Base-by-base conservation (phyloP, 2,329 filamentous ascomycete genomes). In the Exophiala spinifera region DNA sequence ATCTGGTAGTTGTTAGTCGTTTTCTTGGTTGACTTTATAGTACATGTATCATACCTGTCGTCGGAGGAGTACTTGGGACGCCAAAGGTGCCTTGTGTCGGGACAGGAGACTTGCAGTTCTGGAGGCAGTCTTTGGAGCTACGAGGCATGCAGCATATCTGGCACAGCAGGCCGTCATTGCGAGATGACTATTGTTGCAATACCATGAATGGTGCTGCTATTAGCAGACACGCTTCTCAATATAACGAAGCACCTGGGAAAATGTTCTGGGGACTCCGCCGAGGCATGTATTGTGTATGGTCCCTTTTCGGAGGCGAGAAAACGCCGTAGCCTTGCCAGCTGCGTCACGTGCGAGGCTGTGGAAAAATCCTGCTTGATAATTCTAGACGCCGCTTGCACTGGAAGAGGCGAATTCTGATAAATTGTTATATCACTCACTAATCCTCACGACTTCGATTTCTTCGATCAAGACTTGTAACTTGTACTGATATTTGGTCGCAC, bases 1-100 rank as follows among this genome's bases (percentile, higher is more conserved):
- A 79, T 76, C 75, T 79, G 62, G 20, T 55, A 25, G 19, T 6
- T n/a, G 31, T 62, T 34, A 60, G 55, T 45, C 17, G 19, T 11
- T 10, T 43, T 33, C 49, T n/a, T 37, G 1, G 15, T 34, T 43
- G 2, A 3, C 10, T n/a, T 1, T 43, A n/a, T 10, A 6, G 5
- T 5, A 39, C 6, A 14, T 19, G 14, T 2, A 15, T 37, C 56
- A 14, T 56, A 61, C 59, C 21, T 51, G 43, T 51, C 56, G 51
- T 44, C 48, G 55, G 37, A 52, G 45, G 13, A 58, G 31, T 15
- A 20, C 47, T 25, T 31, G 33, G 15, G 45, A 36, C 46, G 36
- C 21, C 21, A 52, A 49, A 49, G 28, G 51, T 46, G 50, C 40
- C 55, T 44, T 45, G 15, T 53, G 47, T 36, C 53, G 47, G 42